Conservation (phyloP, 306 rosid species). For the Herpetospermum pedunculosum region DNA sequence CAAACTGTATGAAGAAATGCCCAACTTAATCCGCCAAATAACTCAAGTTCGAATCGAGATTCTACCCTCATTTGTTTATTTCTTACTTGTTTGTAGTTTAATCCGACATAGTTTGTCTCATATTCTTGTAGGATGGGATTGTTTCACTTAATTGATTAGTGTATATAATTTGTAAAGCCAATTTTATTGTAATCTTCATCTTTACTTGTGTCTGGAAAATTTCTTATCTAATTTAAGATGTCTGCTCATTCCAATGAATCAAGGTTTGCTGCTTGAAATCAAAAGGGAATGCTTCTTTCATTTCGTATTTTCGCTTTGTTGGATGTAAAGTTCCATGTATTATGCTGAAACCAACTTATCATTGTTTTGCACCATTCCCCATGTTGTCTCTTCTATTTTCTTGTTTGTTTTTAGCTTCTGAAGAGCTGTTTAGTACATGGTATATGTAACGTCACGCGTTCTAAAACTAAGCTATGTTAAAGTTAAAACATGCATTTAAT, state of each 20-base stretch:
- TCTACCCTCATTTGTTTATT: no score
- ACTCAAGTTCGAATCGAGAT: no score
- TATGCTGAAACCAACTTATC: conserved; percentile 12
- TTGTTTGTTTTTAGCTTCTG: background rate
- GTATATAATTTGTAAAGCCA: background rate
- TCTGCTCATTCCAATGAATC: conserved; percentile 22
- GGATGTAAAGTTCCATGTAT: conserved; percentile 7
- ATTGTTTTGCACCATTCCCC: no score
- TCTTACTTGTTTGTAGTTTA: background rate
- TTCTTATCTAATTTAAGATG: conserved; percentile 26
- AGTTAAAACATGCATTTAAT: no score
- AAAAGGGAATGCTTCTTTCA: conserved; percentile 4
- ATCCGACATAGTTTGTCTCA: background rate
- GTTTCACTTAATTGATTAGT: background rate
- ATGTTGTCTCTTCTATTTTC: background rate
- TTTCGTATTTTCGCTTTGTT: conserved; percentile 20
- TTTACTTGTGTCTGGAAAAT: background rate
- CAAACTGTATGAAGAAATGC: background rate
- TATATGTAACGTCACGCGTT: no score
- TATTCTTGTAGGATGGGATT: background rate
- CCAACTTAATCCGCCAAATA: background rate
- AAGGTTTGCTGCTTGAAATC: conserved; percentile 22
- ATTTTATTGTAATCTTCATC: no score
- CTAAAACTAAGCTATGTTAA: no score
- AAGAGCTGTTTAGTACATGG: background rate